Percentiles rank a stretch among this genome's conserved stretches.
Evolutionary conservation across 176 grass and related monocot genomes (phyloP).

Genomic region (Paspalum notatum): DNA sequence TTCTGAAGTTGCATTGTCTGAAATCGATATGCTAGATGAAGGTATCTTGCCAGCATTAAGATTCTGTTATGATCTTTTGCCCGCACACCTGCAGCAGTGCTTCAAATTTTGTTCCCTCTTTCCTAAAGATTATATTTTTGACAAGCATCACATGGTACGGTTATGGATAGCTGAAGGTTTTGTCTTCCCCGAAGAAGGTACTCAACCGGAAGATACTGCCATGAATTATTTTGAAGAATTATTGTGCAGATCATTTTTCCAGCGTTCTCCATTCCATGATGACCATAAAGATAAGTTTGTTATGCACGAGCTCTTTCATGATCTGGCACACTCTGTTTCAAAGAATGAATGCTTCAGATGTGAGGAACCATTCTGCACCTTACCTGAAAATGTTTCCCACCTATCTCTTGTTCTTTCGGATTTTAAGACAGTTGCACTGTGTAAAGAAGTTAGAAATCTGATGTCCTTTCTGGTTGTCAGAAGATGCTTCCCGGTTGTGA

Average conservation of each 20-base stretch:
- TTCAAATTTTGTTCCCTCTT: constrained; percentile 33
- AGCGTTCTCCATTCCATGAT: not conserved
- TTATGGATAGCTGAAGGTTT: constrained; percentile 24
- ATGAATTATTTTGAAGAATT: constrained; percentile 5
- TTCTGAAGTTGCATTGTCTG: not conserved
- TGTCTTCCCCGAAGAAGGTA: constrained; percentile 1
- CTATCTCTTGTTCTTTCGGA: constrained; percentile 16
- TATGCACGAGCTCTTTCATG: constrained; percentile 30
- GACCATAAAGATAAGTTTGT: not conserved
- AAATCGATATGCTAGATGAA: constrained; percentile 5
- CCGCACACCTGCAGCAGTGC: constrained; percentile 13
- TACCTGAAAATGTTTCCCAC: constrained; percentile 8
- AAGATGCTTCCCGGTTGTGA: not conserved
- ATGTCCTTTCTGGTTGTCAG: not conserved
- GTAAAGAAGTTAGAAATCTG: not conserved
- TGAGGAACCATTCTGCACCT: constrained; percentile 17
- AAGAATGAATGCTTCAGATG: constrained; percentile 9
- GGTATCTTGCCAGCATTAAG: constrained; percentile 8
- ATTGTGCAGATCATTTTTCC: constrained; percentile 22
- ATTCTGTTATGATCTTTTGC: constrained; percentile 16
- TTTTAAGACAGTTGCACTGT: not conserved
- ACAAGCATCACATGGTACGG: not conserved
- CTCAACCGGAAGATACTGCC: not conserved
- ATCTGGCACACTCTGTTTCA: constrained; percentile 17
- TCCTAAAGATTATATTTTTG: not conserved